phyloP scores from a whole-genome alignment of 2,329 filamentous ascomycete species.

The Fusarium papillatum region DNA sequence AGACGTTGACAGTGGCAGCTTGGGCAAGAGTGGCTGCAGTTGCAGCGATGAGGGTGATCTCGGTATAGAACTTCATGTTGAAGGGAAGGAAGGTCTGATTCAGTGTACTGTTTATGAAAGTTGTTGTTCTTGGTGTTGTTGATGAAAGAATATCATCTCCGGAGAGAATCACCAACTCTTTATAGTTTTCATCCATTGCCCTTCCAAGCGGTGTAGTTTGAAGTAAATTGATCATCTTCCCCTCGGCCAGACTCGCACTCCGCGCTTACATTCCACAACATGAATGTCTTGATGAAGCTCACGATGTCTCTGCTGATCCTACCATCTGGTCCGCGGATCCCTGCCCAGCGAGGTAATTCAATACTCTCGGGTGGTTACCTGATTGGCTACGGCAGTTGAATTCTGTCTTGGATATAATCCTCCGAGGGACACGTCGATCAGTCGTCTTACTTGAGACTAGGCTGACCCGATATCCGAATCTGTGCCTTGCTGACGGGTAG shows the following conservation, averaged over 20 bases:
- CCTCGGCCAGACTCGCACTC: neutral
- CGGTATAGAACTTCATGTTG: neutral
- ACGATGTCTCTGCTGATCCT: neutral
- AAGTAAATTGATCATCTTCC: neutral
- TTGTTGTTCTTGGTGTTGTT: neutral
- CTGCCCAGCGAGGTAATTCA: neutral
- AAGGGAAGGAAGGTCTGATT: neutral
- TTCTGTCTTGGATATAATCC: neutral
- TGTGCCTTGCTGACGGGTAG: neutral
- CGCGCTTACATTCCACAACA: conserved; percentile 1
- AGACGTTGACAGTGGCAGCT: conserved; percentile 8
- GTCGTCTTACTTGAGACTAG: neutral
- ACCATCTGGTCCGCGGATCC: neutral
- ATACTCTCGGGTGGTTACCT: too few species aligned
- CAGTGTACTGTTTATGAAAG: neutral
- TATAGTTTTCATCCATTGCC: neutral
- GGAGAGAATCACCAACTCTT: neutral
- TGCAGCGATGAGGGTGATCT: neutral
- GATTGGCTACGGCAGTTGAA: conserved; percentile 1
- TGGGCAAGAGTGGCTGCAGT: neutral
- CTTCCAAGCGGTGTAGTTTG: neutral
- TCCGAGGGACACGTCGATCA: neutral
- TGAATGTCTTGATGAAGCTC: neutral
- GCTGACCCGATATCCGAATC: neutral
- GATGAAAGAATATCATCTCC: neutral